These are phyloP conservation scores for Pseudomicrostroma phylloplanum DNA, from an alignment of 1,284 basidiomycete species.

Conservation along the genomic window DNA sequence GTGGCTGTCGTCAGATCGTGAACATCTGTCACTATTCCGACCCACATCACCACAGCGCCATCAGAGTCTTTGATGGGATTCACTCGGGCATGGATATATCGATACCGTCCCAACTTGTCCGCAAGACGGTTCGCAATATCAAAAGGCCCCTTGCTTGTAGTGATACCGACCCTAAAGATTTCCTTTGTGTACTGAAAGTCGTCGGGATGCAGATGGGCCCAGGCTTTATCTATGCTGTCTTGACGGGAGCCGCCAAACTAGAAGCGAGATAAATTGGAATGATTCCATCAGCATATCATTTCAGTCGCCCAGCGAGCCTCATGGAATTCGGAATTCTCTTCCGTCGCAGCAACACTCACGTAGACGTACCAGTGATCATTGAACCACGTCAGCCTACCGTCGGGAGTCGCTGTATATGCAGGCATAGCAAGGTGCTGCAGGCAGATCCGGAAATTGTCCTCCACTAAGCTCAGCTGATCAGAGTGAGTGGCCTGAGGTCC, in stretches of 20 bases:
- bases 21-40: neutral
- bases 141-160: constrained; percentile 46
- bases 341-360: constrained; percentile 39
- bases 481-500: too few relatives aligned
- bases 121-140: constrained; percentile 46
- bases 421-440: neutral
- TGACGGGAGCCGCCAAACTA: too few relatives aligned
- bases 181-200: constrained; percentile 42
- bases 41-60: neutral
- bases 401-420: neutral
- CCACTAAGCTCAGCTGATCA: too few relatives aligned
- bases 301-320: too few relatives aligned
- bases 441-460: neutral
- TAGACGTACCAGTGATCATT: constrained; percentile 40
- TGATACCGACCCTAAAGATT: constrained; percentile 46
- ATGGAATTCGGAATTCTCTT: too few relatives aligned
- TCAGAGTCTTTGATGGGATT: constrained; percentile 34
- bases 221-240: too few relatives aligned
- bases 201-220: constrained; percentile 40
- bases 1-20: neutral
- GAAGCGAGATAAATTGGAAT: too few relatives aligned
- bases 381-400: constrained; percentile 33
- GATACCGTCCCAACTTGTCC: constrained; percentile 38
- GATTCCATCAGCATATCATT: too few relatives aligned
- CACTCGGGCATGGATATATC: constrained; percentile 47